Conservation (phyloP, 768 basidiomycete genomes). For the Rhodocollybia butyracea region DNA sequence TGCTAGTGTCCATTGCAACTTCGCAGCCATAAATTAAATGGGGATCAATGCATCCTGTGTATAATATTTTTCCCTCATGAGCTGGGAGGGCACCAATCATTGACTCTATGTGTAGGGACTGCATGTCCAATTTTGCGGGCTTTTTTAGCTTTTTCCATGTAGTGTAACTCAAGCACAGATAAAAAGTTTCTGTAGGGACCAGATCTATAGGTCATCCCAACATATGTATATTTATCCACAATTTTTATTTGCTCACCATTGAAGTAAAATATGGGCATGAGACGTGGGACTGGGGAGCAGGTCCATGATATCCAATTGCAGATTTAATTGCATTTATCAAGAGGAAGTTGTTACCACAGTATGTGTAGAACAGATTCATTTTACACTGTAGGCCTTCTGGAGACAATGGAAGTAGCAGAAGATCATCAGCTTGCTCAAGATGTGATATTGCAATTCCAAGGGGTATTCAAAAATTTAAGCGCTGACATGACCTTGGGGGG, state of each 20-base stretch:
- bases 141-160: constrained; percentile 10
- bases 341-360: constrained; percentile 6
- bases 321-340: constrained; percentile 3
- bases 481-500: no score
- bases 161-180: constrained; percentile 5
- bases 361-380: constrained; percentile 1
- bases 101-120: background rate
- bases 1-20: background rate
- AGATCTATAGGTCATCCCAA: constrained; percentile 6
- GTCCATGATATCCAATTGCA: background rate
- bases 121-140: constrained; percentile 6
- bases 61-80: constrained; percentile 2
- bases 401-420: background rate
- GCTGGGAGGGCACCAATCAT: background rate
- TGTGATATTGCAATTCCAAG: background rate
- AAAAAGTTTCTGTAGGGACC: constrained; percentile 8
- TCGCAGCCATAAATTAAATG: constrained; percentile 9
- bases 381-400: constrained; percentile 6
- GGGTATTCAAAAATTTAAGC: no score
- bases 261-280: background rate
- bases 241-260: background rate
- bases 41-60: constrained; percentile 10
- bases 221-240: constrained; percentile 1
- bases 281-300: background rate
- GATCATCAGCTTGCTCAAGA: constrained; percentile 6